Base-by-base conservation (phyloP, 2,329 filamentous ascomycete species). In the Hymenotorrendiella dingleyae region DNA sequence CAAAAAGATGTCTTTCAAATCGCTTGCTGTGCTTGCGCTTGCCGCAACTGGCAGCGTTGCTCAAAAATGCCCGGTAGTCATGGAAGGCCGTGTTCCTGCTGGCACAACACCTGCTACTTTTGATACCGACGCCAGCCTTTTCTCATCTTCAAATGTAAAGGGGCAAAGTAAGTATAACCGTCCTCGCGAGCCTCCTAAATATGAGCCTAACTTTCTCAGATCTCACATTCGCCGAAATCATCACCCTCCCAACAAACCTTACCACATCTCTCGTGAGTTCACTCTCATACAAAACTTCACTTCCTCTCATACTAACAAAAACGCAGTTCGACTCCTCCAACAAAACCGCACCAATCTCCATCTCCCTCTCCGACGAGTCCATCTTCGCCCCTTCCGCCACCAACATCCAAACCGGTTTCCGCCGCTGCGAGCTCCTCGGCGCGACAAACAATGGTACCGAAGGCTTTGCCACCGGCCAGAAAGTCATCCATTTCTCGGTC, bases 401-500 rank as follows among this genome's bases (percentile, higher is more conserved):
- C 53, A 70, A 72, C 52, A 58, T 68, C 36, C 78, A 82, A 60
- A 62, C 62, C 2, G 78, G 78, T 16, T 82, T 82, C 65, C 70
- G 78, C 29, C 74, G 78, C 48, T 74, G 73, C 1, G 77, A 79
- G 46, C 67, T 80, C 40, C 68, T 77, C 42, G 66, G 71, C 9
- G 60, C 66, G 51, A 63, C 70, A 64, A 70, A 73, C 64, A 64
- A 61, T 14, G 66, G 73, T 40, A 68, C 69, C 32, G 76, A 78
- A 40, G 50, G 63, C n/a, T 73, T 70, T 17, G 74, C 69, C 27
- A 58, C 59, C 20, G 76, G 76, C 21, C 61, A 79, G 45, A 80
- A 79, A 63, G 80, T 76, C 1, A 67, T 82, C 38, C 78, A 82
- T 62, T 81, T 76, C 61, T 76, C 71, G 52, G 55, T 82, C 23